Evolutionary conservation across 805 yeast species (phyloP).

Genomic region (Kregervanrija delftensis): DNA sequence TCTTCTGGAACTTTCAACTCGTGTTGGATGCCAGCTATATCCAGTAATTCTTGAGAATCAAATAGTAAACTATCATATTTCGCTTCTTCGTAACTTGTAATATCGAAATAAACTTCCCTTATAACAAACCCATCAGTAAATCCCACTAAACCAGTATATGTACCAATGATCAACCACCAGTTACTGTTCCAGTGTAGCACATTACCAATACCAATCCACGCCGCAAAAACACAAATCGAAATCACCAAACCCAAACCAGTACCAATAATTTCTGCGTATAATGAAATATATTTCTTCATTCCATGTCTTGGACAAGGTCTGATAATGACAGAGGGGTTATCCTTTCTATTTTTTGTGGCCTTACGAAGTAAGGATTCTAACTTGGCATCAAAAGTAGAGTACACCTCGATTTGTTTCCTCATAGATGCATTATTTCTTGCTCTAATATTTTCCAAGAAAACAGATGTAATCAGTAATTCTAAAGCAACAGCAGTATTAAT

Average conservation of each 20-base stretch:
- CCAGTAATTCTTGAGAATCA: conserved; percentile 27
- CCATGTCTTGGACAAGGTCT: conserved; percentile 12
- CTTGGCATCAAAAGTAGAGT: conserved; percentile 21
- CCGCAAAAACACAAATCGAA: conserved; percentile 25
- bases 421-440: conserved; percentile 30
- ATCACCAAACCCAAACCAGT: conserved; percentile 32
- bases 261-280: conserved; percentile 35
- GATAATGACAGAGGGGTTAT: conserved; percentile 22
- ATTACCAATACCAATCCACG: conserved; percentile 33
- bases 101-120: conserved; percentile 30
- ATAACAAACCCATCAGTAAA: conserved; percentile 35
- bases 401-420: conserved; percentile 11
- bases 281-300: conserved; percentile 11
- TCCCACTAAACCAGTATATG: conserved; percentile 37
- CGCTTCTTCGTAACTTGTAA: conserved; percentile 10
- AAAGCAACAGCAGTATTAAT: conserved; percentile 35
- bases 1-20: conserved; percentile 7
- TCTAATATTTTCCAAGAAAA: conserved; percentile 32
- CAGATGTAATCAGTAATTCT: conserved; percentile 25
- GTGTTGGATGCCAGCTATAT: conserved; percentile 18
- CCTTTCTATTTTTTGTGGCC: not conserved
- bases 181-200: conserved; percentile 28
- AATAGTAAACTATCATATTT: conserved; percentile 22
- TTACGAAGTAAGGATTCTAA: conserved; percentile 16
- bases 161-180: conserved; percentile 40